These are phyloP conservation scores for Triangularia setosa DNA, from an alignment of 2,329 filamentous ascomycete species.

Conservation along the genomic window DNA sequence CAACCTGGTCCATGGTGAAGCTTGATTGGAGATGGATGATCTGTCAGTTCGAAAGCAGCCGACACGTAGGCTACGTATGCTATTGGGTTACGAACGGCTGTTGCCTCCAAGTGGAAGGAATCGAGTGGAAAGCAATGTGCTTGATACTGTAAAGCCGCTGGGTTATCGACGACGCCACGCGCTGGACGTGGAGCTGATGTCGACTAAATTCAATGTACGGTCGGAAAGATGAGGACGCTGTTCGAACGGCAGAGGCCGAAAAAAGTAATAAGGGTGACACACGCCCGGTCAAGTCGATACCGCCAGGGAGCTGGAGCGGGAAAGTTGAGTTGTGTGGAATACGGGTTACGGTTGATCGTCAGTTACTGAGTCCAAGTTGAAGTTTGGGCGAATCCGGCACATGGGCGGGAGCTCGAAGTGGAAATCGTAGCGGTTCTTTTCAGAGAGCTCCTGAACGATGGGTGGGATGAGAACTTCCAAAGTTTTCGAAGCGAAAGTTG, in stretches of 20 bases:
- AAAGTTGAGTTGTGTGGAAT: not conserved
- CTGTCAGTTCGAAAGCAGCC: not conserved
- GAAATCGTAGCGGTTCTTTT: not conserved
- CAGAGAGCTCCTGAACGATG: not conserved
- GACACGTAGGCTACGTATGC: not conserved
- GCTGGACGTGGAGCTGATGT: not conserved
- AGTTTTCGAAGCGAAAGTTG: not conserved
- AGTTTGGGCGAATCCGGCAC: not conserved
- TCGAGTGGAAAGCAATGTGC: not conserved
- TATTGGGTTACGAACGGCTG: not conserved
- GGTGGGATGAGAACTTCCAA: not conserved
- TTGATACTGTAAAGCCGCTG: not conserved
- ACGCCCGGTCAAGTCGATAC: not conserved
- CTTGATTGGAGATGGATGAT: not conserved
- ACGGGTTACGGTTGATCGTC: not conserved
- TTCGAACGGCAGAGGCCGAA: not conserved
- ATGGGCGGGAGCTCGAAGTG: not conserved
- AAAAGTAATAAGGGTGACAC: not conserved
- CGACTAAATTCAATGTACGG: not conserved
- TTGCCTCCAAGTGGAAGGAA: not conserved
- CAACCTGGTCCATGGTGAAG: slow-evolving; percentile 22
- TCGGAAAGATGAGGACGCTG: not conserved
- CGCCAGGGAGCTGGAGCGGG: not conserved
- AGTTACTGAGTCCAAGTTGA: not conserved
- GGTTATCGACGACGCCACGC: not conserved